Evolutionary conservation across 2,329 filamentous ascomycete species (phyloP).

Genomic region (Colletotrichum brevisporum): DNA sequence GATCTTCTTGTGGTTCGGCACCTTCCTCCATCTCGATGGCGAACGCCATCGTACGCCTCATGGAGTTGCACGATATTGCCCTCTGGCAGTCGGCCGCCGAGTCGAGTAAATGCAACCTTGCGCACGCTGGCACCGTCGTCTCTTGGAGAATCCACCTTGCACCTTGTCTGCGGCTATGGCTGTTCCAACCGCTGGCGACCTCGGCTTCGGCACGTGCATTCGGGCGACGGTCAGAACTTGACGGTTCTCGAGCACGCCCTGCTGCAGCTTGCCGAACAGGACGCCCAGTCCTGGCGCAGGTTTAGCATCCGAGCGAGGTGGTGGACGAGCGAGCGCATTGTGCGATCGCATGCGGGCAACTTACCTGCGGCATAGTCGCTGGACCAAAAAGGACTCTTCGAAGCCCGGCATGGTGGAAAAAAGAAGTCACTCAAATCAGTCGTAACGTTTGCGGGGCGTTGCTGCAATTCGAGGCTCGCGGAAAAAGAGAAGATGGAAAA

Average conservation of each 20-base stretch:
- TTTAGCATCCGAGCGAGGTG: slow-evolving; percentile 13
- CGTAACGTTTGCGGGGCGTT: slow-evolving; percentile 19
- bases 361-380: slow-evolving; percentile 94
- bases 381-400: slow-evolving; percentile 96
- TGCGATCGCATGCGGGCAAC: slow-evolving; percentile 45
- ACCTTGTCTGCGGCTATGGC: slow-evolving; percentile 89
- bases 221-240: slow-evolving; percentile 93
- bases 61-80: slow-evolving; percentile 40
- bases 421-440: slow-evolving; percentile 17
- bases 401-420: slow-evolving; percentile 82
- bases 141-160: slow-evolving; percentile 83
- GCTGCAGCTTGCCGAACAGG: slow-evolving; percentile 95
- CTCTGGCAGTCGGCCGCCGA: slow-evolving; percentile 13
- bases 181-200: slow-evolving; percentile 79
- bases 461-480: slow-evolving; percentile 11
- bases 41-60: slow-evolving; percentile 94
- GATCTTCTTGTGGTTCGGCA: slow-evolving; percentile 91
- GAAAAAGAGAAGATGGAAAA: slow-evolving; percentile 16
- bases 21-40: slow-evolving; percentile 92
- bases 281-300: slow-evolving; percentile 80
- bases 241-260: slow-evolving; percentile 94
- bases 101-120: slow-evolving; percentile 66
- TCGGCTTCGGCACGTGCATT: slow-evolving; percentile 96
- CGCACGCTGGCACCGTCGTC: slow-evolving; percentile 97
- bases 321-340: slow-evolving; percentile 1